A percentile compares a stretch with the other conserved stretches of the same genome.
These are phyloP conservation scores for Hortaea sp. DNA, from an alignment of 2,329 filamentous ascomycete species.

Conservation along the genomic window DNA sequence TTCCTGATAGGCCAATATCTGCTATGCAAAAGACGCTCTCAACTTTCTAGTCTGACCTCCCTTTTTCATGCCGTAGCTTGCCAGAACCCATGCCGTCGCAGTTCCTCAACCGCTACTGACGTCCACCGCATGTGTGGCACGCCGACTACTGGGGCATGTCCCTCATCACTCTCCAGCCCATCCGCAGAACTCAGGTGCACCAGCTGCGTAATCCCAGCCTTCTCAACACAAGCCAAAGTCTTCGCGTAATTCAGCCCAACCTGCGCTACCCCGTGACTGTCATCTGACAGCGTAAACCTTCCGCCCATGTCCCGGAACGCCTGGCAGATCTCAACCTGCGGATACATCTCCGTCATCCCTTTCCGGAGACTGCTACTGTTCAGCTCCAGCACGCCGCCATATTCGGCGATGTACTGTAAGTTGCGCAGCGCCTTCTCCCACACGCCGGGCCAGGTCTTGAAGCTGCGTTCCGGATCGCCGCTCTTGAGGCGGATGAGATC, in stretches of 20 bases:
- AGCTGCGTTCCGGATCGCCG: conserved; percentile 52
- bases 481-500: conserved; percentile 80
- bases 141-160: conserved; percentile 7
- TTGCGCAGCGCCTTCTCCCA: conserved; percentile 71
- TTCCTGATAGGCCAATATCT: too few relatives aligned
- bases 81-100: conserved; percentile 17
- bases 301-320: conserved; percentile 42
- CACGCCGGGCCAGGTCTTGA: conserved; percentile 37
- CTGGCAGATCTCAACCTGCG: conserved; percentile 64
- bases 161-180: conserved; percentile 16
- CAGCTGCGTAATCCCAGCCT: conserved; percentile 53
- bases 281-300: conserved; percentile 83
- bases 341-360: conserved; percentile 85
- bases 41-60: too few relatives aligned
- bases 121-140: conserved; percentile 23
- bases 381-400: conserved; percentile 78
- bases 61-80: not conserved
- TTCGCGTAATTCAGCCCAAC: conserved; percentile 74
- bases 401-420: conserved; percentile 56
- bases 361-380: conserved; percentile 84
- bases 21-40: too few relatives aligned
- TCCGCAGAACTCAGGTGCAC: conserved; percentile 26
- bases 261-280: conserved; percentile 83
- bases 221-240: conserved; percentile 60
- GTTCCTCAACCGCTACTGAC: conserved; percentile 7